Base-by-base conservation (phyloP, 805 yeast genomes). In the Sporopachydermia quercuum region DNA sequence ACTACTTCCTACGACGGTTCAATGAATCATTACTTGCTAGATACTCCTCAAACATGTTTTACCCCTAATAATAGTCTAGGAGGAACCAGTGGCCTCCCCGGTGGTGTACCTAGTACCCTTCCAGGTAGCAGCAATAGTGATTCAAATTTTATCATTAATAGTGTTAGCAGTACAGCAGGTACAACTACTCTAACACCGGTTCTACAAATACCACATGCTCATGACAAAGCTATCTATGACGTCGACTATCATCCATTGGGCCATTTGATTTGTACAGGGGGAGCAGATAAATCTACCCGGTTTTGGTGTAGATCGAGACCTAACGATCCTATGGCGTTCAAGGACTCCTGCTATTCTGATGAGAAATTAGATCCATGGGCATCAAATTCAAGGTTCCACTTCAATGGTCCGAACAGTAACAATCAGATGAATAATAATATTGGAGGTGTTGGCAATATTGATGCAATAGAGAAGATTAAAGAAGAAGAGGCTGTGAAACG, bases 241-340 rank as follows among this genome's bases (percentile, higher is more conserved):
- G 57, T 91, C 41, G 89, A 87, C 44, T 91, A 86, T 54, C 96
- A 87, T 58, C 97, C 97, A 2, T 63, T 82, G 49, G 99, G 99
- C 3, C 96, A 91, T 58, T 63, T 89, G 39, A 62, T 91, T 27
- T 77, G 93, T 41, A 76, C 96, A 4, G 97, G 96, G 0, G 89
- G 96, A 15, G 85, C 91, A 42, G 99, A 91, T 57, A 74, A 91
- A 53, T 76, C 93, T 3, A 83, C 94, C 16, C 62, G 96, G 41
- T 83, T 93, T 59, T 91, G 99, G 99, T 76, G 87, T 19, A 67
- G 99, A 39, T 80, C 94, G 1, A 68, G 94, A 53, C 96, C 96
- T 2, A 79, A 78, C 48, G 98, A 91, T 61, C 80, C 84, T 1
- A 72, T 71, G 52, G 81, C 83, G 2, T 85, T 74, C 61, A 74